A percentile compares a stretch with the other conserved stretches of the same genome.
These are phyloP conservation scores for Endocalyx cinctus DNA, from an alignment of 2,329 filamentous ascomycete genomes.

Conservation along the genomic window DNA sequence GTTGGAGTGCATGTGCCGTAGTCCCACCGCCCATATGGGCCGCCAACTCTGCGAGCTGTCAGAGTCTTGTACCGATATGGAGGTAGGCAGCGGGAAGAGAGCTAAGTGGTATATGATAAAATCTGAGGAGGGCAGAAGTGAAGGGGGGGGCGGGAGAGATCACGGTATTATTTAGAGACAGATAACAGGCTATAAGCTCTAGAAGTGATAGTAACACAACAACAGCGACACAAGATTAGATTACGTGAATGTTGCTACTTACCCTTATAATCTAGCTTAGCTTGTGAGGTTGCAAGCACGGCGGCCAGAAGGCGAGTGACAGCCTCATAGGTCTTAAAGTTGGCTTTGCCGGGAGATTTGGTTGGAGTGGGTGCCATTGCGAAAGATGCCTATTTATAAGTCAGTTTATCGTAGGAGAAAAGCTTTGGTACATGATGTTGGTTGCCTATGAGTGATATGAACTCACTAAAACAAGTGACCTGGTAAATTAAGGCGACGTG, in stretches of 20 bases:
- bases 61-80: slow-evolving; percentile 1
- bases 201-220: background rate
- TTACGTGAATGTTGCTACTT: slow-evolving; percentile 29
- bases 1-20: slow-evolving; percentile 30
- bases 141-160: too few relatives aligned
- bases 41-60: slow-evolving; percentile 16
- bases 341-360: too few relatives aligned
- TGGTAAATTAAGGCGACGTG: too few relatives aligned
- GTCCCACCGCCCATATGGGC: slow-evolving; percentile 26
- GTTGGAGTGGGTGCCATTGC: slow-evolving; percentile 41
- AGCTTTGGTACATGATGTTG: too few relatives aligned
- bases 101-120: background rate
- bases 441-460: too few relatives aligned
- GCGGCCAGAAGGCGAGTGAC: slow-evolving; percentile 58
- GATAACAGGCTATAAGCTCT: too few relatives aligned
- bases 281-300: slow-evolving; percentile 53
- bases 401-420: too few relatives aligned
- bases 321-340: slow-evolving; percentile 57
- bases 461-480: too few relatives aligned
- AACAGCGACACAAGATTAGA: background rate
- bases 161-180: too few relatives aligned
- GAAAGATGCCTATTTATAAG: too few relatives aligned
- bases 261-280: slow-evolving; percentile 60
- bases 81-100: background rate
- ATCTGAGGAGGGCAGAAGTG: background rate